Base-by-base conservation (phyloP, 139 green algal genomes). In the Nannochloris sp. region DNA sequence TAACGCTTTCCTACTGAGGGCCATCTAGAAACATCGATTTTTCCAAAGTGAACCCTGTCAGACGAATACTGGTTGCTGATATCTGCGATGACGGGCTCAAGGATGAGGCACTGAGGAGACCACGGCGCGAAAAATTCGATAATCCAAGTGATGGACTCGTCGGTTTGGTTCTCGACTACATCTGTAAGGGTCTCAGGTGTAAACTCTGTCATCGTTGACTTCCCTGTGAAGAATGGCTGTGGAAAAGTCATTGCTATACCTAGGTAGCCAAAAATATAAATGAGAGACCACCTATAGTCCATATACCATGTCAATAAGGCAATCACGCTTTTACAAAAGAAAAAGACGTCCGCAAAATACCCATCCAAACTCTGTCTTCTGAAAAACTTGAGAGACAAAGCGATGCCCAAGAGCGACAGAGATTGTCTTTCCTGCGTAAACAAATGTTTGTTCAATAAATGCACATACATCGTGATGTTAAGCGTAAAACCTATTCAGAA, bases 51-150 rank as follows among this genome's bases (percentile, higher is more conserved):
- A 16, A 83, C 57, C 9, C 27, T 58, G 5, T 53, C n/a, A 5
- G 48, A 65, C 44, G 72, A 68, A 65, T 77, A 82, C 19, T 69
- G 48, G 8, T 71, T 60, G 15, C 56, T 72, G n/a, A 83, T 64
- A 27, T 81, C 64, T 2, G 76, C 76, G 25, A 81, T 53, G 60
- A 73, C 70, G 2, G 76, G 76, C 57, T 81, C 76, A 29, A 83
- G 55, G 46, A 76, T 56, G 16, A 81, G 49, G 62, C 73, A 78
- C 18, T 71, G 60, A 16, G 73, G 73, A 7, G 63, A 40, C 76
- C 73, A 81, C 34, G 69, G 55, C 6, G 76, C 73, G 48, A 70
- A 80, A 31, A 78, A 81, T 60, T 76, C 65, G 14, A 81, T 67
- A 16, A 80, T 57, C 72, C 72, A 80, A 16, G 63, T 25, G 1